These are phyloP conservation scores for Phytopythium litorale DNA, from an alignment of 352 stramenopile species.

Conservation along the genomic window DNA sequence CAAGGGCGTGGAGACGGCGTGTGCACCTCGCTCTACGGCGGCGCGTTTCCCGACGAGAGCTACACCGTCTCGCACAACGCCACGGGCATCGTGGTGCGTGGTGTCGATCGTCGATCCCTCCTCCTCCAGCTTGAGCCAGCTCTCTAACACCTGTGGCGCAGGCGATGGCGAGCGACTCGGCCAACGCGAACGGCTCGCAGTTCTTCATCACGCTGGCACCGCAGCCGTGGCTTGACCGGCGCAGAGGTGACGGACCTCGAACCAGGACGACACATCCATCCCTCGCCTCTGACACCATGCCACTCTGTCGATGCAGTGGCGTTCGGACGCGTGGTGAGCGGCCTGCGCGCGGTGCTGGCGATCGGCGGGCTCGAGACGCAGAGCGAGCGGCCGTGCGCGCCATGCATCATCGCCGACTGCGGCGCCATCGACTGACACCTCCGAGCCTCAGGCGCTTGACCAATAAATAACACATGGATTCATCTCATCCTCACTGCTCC, in stretches of 20 bases:
- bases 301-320: constrained; percentile 31
- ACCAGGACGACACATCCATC: not conserved
- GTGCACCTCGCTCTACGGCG: constrained; percentile 52
- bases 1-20: constrained; percentile 42
- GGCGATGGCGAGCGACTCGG: constrained; percentile 96
- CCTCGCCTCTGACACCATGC: not conserved
- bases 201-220: constrained; percentile 98
- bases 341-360: constrained; percentile 49
- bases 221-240: constrained; percentile 61
- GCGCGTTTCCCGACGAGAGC: constrained; percentile 68
- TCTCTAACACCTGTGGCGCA: constrained; percentile 10
- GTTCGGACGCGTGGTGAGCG: constrained; percentile 68
- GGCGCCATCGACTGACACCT: constrained; percentile 40
- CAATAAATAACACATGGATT: constrained; percentile 31
- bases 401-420: constrained; percentile 69
- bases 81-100: constrained; percentile 50
- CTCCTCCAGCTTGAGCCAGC: not conserved
- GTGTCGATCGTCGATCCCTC: not conserved
- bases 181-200: constrained; percentile 97
- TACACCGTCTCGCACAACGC: constrained; percentile 65
- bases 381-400: constrained; percentile 47
- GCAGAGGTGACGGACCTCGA: constrained; percentile 34
- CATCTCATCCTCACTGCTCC: constrained; percentile 1
- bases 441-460: not conserved
- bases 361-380: constrained; percentile 49